Conservation (phyloP, 1,284 basidiomycete genomes). For the Phellinidium pouzarii region DNA sequence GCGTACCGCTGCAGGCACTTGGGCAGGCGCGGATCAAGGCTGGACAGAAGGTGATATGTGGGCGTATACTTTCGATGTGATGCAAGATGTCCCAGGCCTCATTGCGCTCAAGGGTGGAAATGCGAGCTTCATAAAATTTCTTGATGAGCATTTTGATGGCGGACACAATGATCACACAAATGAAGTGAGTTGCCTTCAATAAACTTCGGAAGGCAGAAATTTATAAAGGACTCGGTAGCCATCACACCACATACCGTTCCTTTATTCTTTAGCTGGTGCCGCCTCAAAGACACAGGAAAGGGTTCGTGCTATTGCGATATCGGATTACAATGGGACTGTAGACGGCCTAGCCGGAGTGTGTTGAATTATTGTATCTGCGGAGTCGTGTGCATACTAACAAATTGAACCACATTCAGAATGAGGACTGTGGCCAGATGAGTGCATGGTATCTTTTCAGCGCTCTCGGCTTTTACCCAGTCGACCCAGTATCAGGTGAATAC, state of each 20-base stretch:
- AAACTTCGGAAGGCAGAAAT: background rate
- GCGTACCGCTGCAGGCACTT: constrained; percentile 57
- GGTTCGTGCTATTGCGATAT: constrained; percentile 57
- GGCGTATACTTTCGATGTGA: constrained; percentile 76
- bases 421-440: constrained; percentile 87
- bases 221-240: constrained; percentile 38
- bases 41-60: constrained; percentile 85
- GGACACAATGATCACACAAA: constrained; percentile 81
- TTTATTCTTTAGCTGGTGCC: constrained; percentile 67
- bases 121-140: constrained; percentile 52
- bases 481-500: constrained; percentile 69
- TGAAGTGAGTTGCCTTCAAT: constrained; percentile 41
- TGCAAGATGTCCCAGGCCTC: constrained; percentile 63
- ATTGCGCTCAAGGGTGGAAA: constrained; percentile 63
- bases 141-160: constrained; percentile 74
- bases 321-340: constrained; percentile 62
- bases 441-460: constrained; percentile 82
- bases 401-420: constrained; percentile 46
- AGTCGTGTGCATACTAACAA: background rate
- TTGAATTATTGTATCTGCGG: constrained; percentile 5
- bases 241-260: constrained; percentile 78
- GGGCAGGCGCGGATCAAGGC: constrained; percentile 63
- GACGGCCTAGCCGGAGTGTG: constrained; percentile 63
- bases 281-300: constrained; percentile 64
- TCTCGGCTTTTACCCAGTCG: constrained; percentile 83